These are phyloP conservation scores for Crithidia fasciculata DNA, from an alignment of 208 protist species.

Conservation along the genomic window DNA sequence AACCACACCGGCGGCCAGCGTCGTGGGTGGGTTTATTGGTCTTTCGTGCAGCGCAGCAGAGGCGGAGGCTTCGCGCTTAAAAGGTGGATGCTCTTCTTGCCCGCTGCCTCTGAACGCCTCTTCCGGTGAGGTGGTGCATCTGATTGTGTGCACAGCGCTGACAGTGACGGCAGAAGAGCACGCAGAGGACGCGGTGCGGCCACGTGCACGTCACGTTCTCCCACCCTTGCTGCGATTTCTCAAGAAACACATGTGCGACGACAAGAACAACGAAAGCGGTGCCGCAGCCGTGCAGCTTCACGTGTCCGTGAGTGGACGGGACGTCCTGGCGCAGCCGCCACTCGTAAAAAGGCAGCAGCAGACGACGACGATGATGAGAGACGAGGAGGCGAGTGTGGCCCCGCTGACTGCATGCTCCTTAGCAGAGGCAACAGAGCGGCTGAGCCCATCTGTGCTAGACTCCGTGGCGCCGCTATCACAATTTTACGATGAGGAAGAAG, in stretches of 20 bases:
- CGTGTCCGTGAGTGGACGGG: slow-evolving; percentile 8
- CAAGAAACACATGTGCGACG: background rate
- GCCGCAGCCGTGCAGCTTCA: background rate
- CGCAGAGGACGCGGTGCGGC: slow-evolving; percentile 2
- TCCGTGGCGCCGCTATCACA: background rate
- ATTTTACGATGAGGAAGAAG: background rate
- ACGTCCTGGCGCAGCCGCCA: background rate
- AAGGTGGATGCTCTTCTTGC: background rate
- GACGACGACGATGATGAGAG: too few relatives aligned
- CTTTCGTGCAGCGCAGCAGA: background rate
- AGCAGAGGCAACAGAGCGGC: background rate
- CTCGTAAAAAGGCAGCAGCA: too few relatives aligned
- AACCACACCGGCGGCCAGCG: background rate
- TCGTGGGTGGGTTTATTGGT: slow-evolving; percentile 13
- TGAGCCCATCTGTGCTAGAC: background rate
- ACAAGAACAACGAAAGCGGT: background rate
- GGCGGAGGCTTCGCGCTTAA: background rate
- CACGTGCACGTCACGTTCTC: background rate
- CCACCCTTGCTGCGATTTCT: background rate
- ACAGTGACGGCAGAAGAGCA: background rate
- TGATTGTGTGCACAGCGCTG: slow-evolving; percentile 6
- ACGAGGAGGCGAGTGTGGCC: background rate
- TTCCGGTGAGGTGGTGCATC: background rate
- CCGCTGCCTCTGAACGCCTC: too few relatives aligned
- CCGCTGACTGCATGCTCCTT: background rate